Evolutionary conservation across 352 stramenopile species (phyloP), one percentile per base, ranked within the genome.

Genomic region (Pythium aristosporum): DNA sequence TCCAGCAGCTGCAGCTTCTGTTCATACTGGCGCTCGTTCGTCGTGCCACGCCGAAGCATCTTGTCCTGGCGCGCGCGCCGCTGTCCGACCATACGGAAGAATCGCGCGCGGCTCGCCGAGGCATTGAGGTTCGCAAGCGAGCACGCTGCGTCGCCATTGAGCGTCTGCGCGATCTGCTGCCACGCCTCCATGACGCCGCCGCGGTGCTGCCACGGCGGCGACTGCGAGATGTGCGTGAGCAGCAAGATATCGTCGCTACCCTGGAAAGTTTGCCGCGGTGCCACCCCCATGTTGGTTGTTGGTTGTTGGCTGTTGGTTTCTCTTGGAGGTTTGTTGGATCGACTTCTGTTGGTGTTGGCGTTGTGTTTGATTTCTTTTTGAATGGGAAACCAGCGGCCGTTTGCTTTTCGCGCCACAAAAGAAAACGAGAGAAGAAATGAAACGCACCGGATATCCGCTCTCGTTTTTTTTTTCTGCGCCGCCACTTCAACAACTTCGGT

Each of bases 11-110:
- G 28, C 9, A 69, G 18, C 50, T 69, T 69, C 15, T 23, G 13
- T 32, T 60, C 34, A 46, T 51, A 61, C 55, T 68, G 36, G 16
- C 11, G 32, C 23, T 65, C 50, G 16, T 44, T 28, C 20, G 37
- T 36, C 21, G 16, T 15, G 8, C 41, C 50, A 18, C 56, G 55
- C 8, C 63, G 63, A 47, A 69, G 49, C 55, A 57, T 57, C 57
- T 48, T 57, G 21, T 65, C 63, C 50, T 64, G 63, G 20, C 56
- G 12, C 20, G 57, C 56, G 30, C 57, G 57, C 18, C 63, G 63
- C 55, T 69, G 63, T 36, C 56, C 43, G 36, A 69, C 63, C 30
- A 69, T 25, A 5, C 63, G 63, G 21, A 61, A 60, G 39, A 69
- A 69, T 4, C 63, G 63, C 42, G 48, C 63, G 20, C 63, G 63